phyloP scores from a whole-genome alignment of 805 yeast species.

The Wickerhamiella brachini region DNA sequence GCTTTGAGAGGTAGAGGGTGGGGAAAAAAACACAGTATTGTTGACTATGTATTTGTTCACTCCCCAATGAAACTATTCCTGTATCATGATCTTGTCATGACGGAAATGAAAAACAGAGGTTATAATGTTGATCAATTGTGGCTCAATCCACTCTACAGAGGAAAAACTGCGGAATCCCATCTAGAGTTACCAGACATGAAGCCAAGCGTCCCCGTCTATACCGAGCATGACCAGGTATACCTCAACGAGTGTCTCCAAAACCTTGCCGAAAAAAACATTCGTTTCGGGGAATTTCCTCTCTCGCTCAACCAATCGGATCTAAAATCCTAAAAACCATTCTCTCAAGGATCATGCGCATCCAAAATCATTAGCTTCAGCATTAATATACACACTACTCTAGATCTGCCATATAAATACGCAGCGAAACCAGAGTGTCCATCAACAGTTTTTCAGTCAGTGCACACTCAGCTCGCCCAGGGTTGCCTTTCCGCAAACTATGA shows the following conservation, averaged over 20 bases:
- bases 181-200: no score
- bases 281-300: not conserved
- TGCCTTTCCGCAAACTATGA: not conserved
- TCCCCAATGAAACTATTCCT: not conserved
- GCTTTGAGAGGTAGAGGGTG: conserved; percentile 1
- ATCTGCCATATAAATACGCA: conserved; percentile 2
- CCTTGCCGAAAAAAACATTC: not conserved
- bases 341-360: no score
- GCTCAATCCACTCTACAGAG: not conserved
- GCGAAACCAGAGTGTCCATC: conserved; percentile 3
- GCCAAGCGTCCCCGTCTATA: not conserved
- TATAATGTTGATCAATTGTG: not conserved
- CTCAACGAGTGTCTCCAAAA: not conserved
- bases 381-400: not conserved
- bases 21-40: conserved; percentile 1
- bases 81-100: conserved; percentile 2
- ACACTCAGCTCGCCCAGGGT: not conserved
- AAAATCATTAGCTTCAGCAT: no score
- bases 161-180: not conserved
- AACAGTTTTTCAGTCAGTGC: conserved; percentile 1
- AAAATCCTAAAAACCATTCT: no score
- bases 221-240: not conserved
- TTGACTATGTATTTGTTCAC: conserved; percentile 1
- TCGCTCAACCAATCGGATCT: not conserved
- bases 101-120: not conserved